Evolutionary conservation across 83 land plant species (phyloP), one percentile per base, ranked within the genome.

Genomic region (Picea mariana): DNA sequence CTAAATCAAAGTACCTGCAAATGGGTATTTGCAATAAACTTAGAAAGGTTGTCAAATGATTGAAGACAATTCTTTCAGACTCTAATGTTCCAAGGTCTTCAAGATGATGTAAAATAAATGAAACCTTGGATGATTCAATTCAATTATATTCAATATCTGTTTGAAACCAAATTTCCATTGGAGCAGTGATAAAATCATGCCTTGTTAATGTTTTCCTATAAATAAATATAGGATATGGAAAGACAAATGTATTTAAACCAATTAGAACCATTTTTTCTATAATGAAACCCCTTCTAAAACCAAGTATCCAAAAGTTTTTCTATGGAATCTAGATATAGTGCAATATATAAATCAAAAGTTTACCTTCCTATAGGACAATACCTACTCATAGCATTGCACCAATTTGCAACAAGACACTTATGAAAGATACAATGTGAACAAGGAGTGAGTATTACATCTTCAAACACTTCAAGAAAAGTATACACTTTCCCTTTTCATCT

Each of bases 391-490:
- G 90, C 75, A 42, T 82, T 83, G 65, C 85, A 64, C 99, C 99
- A 96, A 82, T 93, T 91, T 55, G 91, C 80, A 76, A 91, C 83
- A 12, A 96, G 91, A 83, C 99, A 96, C 64, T 96, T 98, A 20
- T 98, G 91, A 79, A 96, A 95, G 92, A 96, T 91, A 84, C 88
- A 73, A 79, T 96, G 99, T 61, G 98, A 95, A 90, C 96, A 96
- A 55, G 59, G 59, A 18, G 99, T 97, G 62, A 97, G 87, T 13
- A 95, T 95, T 62, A 94, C 97, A 90, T 97, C 99, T 85, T 95
- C 99, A 80, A 87, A 91, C 58, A 94, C 92, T 83, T 97, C 99
- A 77, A 97, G 91, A 81, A 97, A 65, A 97, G 94, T 12, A 98
- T 98, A 62, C 99, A 97, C 69, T 97, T 98, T 69, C 91, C 95